A percentile compares a stretch with the other conserved stretches of the same genome.
phyloP scores from a whole-genome alignment of 1,284 basidiomycete genomes.

The Boletus smithii region DNA sequence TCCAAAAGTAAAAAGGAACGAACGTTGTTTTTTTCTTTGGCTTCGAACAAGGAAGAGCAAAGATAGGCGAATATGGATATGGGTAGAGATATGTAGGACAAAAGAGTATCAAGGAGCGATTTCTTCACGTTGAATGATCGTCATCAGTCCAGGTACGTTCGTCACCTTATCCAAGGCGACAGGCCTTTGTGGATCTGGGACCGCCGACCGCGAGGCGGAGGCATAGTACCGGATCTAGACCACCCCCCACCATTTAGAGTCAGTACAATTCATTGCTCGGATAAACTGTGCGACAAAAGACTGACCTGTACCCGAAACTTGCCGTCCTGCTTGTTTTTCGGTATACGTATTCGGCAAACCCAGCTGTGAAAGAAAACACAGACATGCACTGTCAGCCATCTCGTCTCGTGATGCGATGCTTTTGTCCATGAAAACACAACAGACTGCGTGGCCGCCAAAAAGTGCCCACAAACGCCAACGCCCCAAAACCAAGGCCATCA shows the following conservation, averaged over 20 bases:
- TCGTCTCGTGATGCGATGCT: not conserved
- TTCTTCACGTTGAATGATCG: conserved; percentile 47
- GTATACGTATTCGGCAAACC: conserved; percentile 56
- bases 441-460: too few species aligned
- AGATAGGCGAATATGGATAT: not conserved
- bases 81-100: not conserved
- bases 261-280: not conserved
- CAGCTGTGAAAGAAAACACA: conserved; percentile 42
- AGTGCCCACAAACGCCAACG: not conserved
- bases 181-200: conserved; percentile 48
- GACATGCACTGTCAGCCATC: conserved; percentile 10
- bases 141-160: conserved; percentile 63
- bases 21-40: too few species aligned
- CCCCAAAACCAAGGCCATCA: not conserved
- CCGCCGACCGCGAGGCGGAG: conserved; percentile 44
- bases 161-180: conserved; percentile 51
- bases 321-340: conserved; percentile 46
- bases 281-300: not conserved
- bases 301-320: conserved; percentile 60
- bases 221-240: conserved; percentile 61
- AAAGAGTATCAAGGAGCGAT: conserved; percentile 11
- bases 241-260: not conserved
- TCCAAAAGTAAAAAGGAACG: not conserved
- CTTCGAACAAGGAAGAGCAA: not conserved
- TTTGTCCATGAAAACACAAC: too few species aligned